Conservation (phyloP, 1,284 basidiomycete genomes). For the Boletus holoroseus region DNA sequence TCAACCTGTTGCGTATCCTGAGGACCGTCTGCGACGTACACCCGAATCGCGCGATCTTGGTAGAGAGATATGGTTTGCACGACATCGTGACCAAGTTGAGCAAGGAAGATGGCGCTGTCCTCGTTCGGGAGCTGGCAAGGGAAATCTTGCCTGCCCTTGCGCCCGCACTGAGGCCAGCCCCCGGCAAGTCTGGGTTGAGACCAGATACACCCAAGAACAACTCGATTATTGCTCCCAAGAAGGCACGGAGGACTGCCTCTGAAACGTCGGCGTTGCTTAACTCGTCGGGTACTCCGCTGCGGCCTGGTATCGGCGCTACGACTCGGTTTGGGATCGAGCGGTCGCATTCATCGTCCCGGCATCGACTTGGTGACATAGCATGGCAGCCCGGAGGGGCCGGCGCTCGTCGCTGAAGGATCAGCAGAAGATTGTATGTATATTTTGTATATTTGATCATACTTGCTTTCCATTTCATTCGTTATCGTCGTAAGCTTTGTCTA, state of each 20-base stretch:
- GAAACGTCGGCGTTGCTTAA: constrained; percentile 47
- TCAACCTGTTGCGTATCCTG: constrained; percentile 84
- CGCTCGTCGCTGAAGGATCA: constrained; percentile 19
- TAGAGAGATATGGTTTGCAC: constrained; percentile 73
- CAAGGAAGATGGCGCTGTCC: constrained; percentile 78
- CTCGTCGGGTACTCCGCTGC: constrained; percentile 20
- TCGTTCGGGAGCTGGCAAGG: constrained; percentile 83
- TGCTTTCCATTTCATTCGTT: constrained; percentile 19
- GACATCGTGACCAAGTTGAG: constrained; percentile 76
- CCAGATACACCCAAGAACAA: constrained; percentile 39
- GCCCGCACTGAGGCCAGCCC: constrained; percentile 56
- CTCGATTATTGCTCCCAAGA: constrained; percentile 58
- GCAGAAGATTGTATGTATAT: constrained; percentile 4
- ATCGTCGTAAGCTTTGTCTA: constrained; percentile 12
- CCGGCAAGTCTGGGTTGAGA: constrained; percentile 33
- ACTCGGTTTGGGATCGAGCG: constrained; percentile 25
- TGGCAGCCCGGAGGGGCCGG: constrained; percentile 36
- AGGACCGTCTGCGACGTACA: constrained; percentile 84
- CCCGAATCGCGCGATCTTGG: constrained; percentile 76
- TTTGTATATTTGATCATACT: constrained; percentile 6
- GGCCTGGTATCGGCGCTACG: constrained; percentile 8
- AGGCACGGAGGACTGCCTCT: constrained; percentile 60
- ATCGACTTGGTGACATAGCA: constrained; percentile 48
- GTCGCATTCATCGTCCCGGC: constrained; percentile 35
- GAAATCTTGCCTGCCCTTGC: constrained; percentile 73